Evolutionary conservation across 1,284 basidiomycete genomes (phyloP).

Genomic region (Cryptococcus amylolentus): DNA sequence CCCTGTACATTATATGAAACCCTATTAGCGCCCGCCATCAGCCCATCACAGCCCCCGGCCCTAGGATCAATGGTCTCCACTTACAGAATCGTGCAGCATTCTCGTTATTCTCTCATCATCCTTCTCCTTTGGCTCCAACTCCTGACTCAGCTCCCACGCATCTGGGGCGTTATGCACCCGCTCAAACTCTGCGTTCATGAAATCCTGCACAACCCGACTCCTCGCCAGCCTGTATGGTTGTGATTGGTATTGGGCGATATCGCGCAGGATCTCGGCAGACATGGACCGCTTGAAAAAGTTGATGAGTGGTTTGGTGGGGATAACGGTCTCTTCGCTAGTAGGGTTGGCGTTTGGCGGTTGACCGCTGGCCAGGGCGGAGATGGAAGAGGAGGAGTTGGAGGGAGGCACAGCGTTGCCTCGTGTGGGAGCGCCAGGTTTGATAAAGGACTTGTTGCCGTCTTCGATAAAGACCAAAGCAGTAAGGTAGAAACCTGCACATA

Average conservation of each 20-base stretch:
- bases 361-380: slow-evolving; percentile 6
- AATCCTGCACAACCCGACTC: slow-evolving; percentile 66
- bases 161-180: slow-evolving; percentile 62
- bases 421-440: slow-evolving; percentile 8
- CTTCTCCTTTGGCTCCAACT: slow-evolving; percentile 84
- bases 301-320: slow-evolving; percentile 57
- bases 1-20: too few species aligned
- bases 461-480: slow-evolving; percentile 96
- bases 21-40: too few species aligned
- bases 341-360: slow-evolving; percentile 1
- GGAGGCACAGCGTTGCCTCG: slow-evolving; percentile 13
- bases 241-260: slow-evolving; percentile 93
- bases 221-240: slow-evolving; percentile 80
- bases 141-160: slow-evolving; percentile 80
- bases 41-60: too few species aligned
- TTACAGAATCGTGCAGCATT: slow-evolving; percentile 43
- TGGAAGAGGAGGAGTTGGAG: slow-evolving; percentile 23
- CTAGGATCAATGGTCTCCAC: background rate
- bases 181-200: slow-evolving; percentile 72
- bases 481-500: slow-evolving; percentile 78
- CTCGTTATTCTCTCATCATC: slow-evolving; percentile 55
- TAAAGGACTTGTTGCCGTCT: slow-evolving; percentile 86
- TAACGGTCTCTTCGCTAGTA: slow-evolving; percentile 4
- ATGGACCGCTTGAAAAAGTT: slow-evolving; percentile 96
- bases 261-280: slow-evolving; percentile 88